Base-by-base conservation (phyloP, 2,329 filamentous ascomycete genomes). In the Arthrinium phaeospermum region DNA sequence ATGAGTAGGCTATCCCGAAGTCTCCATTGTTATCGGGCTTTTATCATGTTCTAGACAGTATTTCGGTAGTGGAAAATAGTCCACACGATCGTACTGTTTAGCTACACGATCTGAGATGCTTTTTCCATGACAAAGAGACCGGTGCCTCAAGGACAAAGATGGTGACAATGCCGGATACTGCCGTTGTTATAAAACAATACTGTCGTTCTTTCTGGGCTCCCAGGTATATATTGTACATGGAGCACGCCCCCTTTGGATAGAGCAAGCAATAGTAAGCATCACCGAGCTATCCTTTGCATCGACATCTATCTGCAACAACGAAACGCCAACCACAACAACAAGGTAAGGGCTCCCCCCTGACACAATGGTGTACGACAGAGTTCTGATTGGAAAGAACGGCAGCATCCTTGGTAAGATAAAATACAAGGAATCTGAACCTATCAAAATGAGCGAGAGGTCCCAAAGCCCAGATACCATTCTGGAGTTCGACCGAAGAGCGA, bases 371-470 rank as follows among this genome's bases (percentile, higher is more conserved):
- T 64, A 64, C 57, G 57, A 64, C 10, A 37, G 57, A 6, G 57
- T 64, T 4, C 57, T 64, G 57, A 64, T 64, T 19, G 57, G 57
- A 2, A 64, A 64, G 22, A 64, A 64, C 34, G 57, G 57, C 3
- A 64, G 57, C 22, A 64, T 64, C 41, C 22, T 64, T n/a, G 57
- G 57, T 41, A 64, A 64, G 22, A 64, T 64, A 14, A 64, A 64
- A 24, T 64, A 41, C 34, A n/a, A 41, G 57, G 19, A 30, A 37
- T 22, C 46, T 8, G 49, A 41, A 61, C 34, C 53, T 27, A 30
- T 19, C 22, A 24, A 10, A 4, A 64, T 64, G 57, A 64, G 57
- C 37, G 57, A 64, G 34, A 64, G 34, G 41, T 41, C 19, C 19
- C 1, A 22, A n/a, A 41, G 19, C 19, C 57, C 57, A 64, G 34